phyloP scores from a whole-genome alignment of 1,284 basidiomycete species.

The Garcileccinum viscosum region DNA sequence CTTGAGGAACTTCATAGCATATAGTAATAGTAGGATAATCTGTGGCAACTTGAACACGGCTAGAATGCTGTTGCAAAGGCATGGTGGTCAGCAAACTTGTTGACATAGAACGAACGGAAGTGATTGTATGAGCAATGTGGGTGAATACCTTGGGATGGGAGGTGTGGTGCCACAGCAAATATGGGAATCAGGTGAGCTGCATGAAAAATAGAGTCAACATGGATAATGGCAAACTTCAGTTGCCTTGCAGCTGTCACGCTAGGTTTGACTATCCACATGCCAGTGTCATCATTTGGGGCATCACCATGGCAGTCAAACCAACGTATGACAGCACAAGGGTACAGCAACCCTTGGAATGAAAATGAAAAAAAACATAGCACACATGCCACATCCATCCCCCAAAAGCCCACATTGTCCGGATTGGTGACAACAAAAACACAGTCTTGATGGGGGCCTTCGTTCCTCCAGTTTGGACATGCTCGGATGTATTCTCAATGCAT shows the following conservation, averaged over 20 bases:
- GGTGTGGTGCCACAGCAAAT: conserved; percentile 1
- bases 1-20: background rate
- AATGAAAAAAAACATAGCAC: conserved; percentile 4
- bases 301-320: conserved; percentile 13
- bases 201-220: conserved; percentile 11
- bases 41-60: background rate
- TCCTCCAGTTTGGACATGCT: conserved; percentile 8
- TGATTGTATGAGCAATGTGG: background rate
- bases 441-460: conserved; percentile 7
- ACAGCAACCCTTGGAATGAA: conserved; percentile 1
- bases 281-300: conserved; percentile 3
- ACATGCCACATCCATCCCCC: background rate
- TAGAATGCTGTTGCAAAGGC: background rate
- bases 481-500: conserved; percentile 16
- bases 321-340: conserved; percentile 14
- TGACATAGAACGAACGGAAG: background rate
- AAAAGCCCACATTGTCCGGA: background rate
- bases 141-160: conserved; percentile 4
- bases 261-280: conserved; percentile 17
- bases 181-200: conserved; percentile 18
- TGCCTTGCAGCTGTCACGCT: background rate
- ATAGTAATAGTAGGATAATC: background rate
- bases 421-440: conserved; percentile 15
- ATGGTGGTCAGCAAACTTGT: background rate
- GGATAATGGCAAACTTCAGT: conserved; percentile 11